A percentile compares a stretch with the other conserved stretches of the same genome.
Conservation (phyloP, 805 yeast species). For the Barnettozyma californica region DNA sequence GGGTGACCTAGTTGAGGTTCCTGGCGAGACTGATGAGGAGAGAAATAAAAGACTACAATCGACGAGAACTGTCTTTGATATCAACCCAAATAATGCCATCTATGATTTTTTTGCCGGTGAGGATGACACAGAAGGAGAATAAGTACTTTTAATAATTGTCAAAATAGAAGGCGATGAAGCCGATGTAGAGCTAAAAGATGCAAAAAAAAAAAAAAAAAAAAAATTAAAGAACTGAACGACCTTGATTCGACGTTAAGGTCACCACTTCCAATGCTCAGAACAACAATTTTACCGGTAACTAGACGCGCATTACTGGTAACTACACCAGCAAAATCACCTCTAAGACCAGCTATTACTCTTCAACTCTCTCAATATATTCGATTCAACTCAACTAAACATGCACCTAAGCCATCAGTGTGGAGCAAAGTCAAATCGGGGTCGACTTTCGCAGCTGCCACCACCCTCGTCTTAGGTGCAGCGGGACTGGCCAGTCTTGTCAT, state of each 20-base stretch:
- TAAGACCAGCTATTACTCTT: not conserved
- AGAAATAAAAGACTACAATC: slow-evolving; percentile 22
- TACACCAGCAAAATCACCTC: not conserved
- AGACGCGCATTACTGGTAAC: not conserved
- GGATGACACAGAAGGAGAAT: slow-evolving; percentile 5
- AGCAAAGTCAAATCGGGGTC: slow-evolving; percentile 48
- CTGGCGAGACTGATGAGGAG: slow-evolving; percentile 23
- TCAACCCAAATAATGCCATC: slow-evolving; percentile 82
- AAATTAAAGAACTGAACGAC: not conserved
- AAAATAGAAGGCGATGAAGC: too few species aligned
- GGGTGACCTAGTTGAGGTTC: slow-evolving; percentile 29
- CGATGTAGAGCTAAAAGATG: not conserved
- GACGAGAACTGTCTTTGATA: slow-evolving; percentile 26
- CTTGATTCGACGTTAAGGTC: not conserved
- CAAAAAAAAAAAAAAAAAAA: not conserved
- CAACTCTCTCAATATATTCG: not conserved
- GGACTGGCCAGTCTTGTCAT: slow-evolving; percentile 65
- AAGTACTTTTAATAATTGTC: not conserved
- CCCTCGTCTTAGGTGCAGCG: slow-evolving; percentile 61
- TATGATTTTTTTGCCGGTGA: slow-evolving; percentile 41
- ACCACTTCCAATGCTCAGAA: not conserved
- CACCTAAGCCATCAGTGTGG: slow-evolving; percentile 31
- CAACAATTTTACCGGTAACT: not conserved
- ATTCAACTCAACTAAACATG: not conserved
- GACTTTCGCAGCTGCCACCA: slow-evolving; percentile 56